Conservation (phyloP, 2,329 filamentous ascomycete species). For the Aspergillus phoenicis region DNA sequence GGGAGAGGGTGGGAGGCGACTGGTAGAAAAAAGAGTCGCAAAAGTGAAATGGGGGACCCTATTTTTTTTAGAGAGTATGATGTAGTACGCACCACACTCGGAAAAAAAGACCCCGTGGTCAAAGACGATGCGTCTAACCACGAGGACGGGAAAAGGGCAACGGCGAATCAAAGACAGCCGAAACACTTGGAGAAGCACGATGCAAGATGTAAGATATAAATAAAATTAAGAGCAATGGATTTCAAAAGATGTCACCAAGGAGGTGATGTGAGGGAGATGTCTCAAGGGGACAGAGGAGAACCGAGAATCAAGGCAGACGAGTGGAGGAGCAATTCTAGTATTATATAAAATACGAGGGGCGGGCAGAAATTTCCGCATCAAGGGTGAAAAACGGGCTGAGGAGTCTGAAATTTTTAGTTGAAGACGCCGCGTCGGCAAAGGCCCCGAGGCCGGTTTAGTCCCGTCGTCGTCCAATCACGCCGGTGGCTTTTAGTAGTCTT, state of each 20-base stretch:
- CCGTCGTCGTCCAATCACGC: not conserved
- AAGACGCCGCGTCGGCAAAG: slow-evolving; percentile 2
- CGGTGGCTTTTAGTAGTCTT: not conserved
- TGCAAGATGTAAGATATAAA: not conserved
- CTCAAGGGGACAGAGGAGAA: not conserved
- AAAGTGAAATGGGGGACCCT: not conserved
- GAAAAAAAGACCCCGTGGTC: slow-evolving; percentile 10
- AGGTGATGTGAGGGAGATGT: slow-evolving; percentile 19
- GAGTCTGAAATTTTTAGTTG: slow-evolving; percentile 5
- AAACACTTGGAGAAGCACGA: not conserved
- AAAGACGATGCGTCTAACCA: not conserved
- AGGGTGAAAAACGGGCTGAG: slow-evolving; percentile 5
- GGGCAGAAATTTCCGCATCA: slow-evolving; percentile 25
- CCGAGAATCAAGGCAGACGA: not conserved
- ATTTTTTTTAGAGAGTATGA: not conserved
- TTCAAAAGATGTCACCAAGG: not conserved
- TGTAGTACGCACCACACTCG: slow-evolving; percentile 11
- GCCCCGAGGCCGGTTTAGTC: slow-evolving; percentile 7
- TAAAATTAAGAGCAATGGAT: not conserved
- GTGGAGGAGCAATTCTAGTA: not conserved
- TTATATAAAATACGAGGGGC: slow-evolving; percentile 8
- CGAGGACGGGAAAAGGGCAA: slow-evolving; percentile 1
- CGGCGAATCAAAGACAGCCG: not conserved
- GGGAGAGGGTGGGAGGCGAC: not conserved
- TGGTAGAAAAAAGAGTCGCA: slow-evolving; percentile 6